These are phyloP conservation scores for Lachnellula cervina DNA, from an alignment of 2,329 filamentous ascomycete species.

Conservation along the genomic window DNA sequence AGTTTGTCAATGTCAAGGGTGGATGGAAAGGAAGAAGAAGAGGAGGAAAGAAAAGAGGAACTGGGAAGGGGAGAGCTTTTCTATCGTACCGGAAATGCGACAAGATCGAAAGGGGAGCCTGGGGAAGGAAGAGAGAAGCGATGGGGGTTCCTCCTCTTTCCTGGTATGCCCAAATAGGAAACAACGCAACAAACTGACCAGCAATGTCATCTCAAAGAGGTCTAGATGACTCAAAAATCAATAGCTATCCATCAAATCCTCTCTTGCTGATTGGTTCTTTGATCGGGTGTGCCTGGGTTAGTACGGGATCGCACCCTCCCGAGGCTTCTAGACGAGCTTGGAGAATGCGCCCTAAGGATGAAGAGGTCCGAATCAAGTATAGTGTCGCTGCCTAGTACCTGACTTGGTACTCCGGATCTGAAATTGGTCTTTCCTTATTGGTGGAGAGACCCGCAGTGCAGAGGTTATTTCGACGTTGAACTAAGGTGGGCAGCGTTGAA, in stretches of 20 bases:
- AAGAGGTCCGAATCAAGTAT: too few relatives aligned
- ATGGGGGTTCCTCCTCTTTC: background rate
- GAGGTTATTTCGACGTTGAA: background rate
- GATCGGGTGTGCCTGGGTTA: background rate
- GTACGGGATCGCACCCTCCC: background rate
- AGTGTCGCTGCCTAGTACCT: too few relatives aligned
- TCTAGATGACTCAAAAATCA: background rate
- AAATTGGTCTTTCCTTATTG: background rate
- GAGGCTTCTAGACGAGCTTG: background rate
- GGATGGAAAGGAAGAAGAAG: too few relatives aligned
- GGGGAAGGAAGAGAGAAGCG: background rate
- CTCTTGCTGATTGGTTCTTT: conserved; percentile 2
- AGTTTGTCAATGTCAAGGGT: background rate
- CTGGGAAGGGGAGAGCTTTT: conserved; percentile 5
- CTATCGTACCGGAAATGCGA: background rate
- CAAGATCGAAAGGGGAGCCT: too few relatives aligned
- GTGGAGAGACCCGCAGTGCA: background rate
- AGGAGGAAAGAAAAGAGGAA: background rate
- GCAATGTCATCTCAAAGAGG: background rate
- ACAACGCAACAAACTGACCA: background rate
- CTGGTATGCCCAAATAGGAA: background rate
- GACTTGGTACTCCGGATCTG: background rate
- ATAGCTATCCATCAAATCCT: conserved; percentile 2
- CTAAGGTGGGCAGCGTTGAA: background rate
- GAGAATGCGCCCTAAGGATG: background rate